Conservation (phyloP, 495 filamentous ascomycete species). For the Neurospora hispaniola region DNA sequence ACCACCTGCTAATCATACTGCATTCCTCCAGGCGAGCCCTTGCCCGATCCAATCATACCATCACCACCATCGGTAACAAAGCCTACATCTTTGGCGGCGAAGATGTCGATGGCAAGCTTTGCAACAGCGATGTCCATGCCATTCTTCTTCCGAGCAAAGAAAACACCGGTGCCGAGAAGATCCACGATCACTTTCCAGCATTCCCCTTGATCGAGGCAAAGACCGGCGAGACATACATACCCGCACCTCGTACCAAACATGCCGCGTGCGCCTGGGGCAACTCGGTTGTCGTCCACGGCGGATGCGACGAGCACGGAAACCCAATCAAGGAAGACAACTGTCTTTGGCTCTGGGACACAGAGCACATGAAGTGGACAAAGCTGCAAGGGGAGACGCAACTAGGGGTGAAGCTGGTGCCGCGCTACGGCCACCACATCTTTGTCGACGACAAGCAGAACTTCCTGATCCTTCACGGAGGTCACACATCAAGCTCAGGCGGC, state of each 20-base stretch:
- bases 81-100: slow-evolving; percentile 45
- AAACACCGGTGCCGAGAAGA: slow-evolving; percentile 7
- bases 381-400: slow-evolving; percentile 14
- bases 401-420: slow-evolving; percentile 8
- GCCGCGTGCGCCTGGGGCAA: slow-evolving; percentile 29
- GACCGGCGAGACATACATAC: slow-evolving; percentile 31
- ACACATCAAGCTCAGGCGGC: slow-evolving; percentile 9
- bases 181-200: slow-evolving; percentile 13
- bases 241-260: slow-evolving; percentile 29
- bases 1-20: not conserved
- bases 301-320: slow-evolving; percentile 22
- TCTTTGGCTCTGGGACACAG: slow-evolving; percentile 39
- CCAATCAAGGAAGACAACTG: slow-evolving; percentile 30
- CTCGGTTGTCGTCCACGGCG: slow-evolving; percentile 36
- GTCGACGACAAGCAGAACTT: slow-evolving; percentile 18
- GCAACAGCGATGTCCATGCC: slow-evolving; percentile 35
- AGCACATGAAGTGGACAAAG: slow-evolving; percentile 25
- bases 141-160: slow-evolving; percentile 28
- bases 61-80: slow-evolving; percentile 35
- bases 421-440: slow-evolving; percentile 19
- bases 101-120: slow-evolving; percentile 25
- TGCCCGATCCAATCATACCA: slow-evolving; percentile 34
- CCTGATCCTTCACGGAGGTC: slow-evolving; percentile 35
- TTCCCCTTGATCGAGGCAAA: slow-evolving; percentile 11
- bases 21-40: slow-evolving; percentile 22